Conservation (phyloP, 768 basidiomycete species). For the Clitopilus hobsonii region DNA sequence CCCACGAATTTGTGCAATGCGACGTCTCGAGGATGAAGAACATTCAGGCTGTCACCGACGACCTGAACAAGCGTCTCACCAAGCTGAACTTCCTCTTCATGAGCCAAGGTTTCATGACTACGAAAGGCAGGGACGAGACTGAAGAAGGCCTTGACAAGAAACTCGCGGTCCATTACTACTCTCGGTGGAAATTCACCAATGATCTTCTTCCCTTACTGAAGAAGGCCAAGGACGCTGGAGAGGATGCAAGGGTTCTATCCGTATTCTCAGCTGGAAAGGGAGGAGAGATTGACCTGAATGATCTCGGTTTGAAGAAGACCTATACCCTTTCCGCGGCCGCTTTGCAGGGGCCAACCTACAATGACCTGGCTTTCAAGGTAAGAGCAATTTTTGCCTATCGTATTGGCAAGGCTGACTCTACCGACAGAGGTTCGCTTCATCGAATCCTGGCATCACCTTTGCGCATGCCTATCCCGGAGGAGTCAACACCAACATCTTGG, state of each 20-base stretch:
- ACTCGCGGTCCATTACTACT: conserved; percentile 44
- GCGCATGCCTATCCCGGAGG: conserved; percentile 33
- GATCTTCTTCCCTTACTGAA: conserved; percentile 39
- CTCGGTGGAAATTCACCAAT: conserved; percentile 43
- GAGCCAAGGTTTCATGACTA: conserved; percentile 35
- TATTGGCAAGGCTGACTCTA: not conserved
- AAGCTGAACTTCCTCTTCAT: conserved; percentile 50
- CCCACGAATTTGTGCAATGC: conserved; percentile 42
- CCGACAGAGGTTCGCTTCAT: conserved; percentile 28
- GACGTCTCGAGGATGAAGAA: conserved; percentile 43
- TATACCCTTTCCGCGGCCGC: conserved; percentile 26
- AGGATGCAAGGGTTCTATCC: conserved; percentile 49
- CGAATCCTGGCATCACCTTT: conserved; percentile 32
- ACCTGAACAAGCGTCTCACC: conserved; percentile 27
- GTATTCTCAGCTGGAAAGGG: conserved; percentile 30
- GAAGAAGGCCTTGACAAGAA: conserved; percentile 30
- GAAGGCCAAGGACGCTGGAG: conserved; percentile 39
- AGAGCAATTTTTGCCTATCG: not conserved
- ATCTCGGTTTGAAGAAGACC: conserved; percentile 38
- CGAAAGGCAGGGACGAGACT: conserved; percentile 29
- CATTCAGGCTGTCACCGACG: conserved; percentile 26
- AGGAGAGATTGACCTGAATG: conserved; percentile 22
- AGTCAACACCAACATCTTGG: conserved; percentile 26
- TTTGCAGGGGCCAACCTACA: conserved; percentile 27
- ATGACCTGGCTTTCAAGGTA: conserved; percentile 36